Evolutionary conservation across 2,329 filamentous ascomycete species (phyloP).

Genomic region (Fusarium sp.): DNA sequence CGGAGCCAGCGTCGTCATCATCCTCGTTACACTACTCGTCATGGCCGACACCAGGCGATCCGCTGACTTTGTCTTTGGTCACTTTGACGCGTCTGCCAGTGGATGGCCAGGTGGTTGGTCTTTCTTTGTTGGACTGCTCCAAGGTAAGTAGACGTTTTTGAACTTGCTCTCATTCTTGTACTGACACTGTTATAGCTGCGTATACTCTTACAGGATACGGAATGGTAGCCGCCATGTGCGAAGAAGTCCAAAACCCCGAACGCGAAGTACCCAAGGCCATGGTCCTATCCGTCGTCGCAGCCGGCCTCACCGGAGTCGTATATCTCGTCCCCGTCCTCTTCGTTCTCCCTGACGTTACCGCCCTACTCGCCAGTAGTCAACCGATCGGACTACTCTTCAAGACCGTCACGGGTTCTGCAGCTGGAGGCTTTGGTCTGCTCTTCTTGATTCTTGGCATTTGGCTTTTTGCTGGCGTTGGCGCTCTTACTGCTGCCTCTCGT

Average conservation of each 20-base stretch:
- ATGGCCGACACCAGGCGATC: constrained; percentile 72
- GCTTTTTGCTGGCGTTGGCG: constrained; percentile 79
- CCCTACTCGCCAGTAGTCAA: constrained; percentile 75
- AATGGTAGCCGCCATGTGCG: constrained; percentile 63
- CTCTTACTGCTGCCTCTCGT: constrained; percentile 76
- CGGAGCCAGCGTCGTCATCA: constrained; percentile 72
- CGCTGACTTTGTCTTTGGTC: constrained; percentile 71
- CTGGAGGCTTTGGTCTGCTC: constrained; percentile 77
- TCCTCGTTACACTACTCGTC: constrained; percentile 74
- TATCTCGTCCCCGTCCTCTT: constrained; percentile 81
- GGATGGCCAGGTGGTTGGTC: constrained; percentile 75
- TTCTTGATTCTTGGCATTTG: constrained; percentile 81
- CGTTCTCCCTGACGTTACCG: constrained; percentile 73
- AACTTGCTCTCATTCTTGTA: not conserved
- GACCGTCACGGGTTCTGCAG: constrained; percentile 75
- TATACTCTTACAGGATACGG: constrained; percentile 59
- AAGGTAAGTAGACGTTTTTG: constrained; percentile 45
- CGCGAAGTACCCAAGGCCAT: constrained; percentile 73
- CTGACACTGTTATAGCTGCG: constrained; percentile 42
- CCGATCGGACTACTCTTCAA: constrained; percentile 82
- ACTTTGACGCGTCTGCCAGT: constrained; percentile 74
- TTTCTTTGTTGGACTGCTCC: constrained; percentile 64
- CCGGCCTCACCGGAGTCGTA: constrained; percentile 67
- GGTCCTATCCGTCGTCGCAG: constrained; percentile 72
- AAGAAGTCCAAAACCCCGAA: constrained; percentile 68